Conservation (phyloP, 495 filamentous ascomycete species). For the Pseudoneurospora amorphoporcata region DNA sequence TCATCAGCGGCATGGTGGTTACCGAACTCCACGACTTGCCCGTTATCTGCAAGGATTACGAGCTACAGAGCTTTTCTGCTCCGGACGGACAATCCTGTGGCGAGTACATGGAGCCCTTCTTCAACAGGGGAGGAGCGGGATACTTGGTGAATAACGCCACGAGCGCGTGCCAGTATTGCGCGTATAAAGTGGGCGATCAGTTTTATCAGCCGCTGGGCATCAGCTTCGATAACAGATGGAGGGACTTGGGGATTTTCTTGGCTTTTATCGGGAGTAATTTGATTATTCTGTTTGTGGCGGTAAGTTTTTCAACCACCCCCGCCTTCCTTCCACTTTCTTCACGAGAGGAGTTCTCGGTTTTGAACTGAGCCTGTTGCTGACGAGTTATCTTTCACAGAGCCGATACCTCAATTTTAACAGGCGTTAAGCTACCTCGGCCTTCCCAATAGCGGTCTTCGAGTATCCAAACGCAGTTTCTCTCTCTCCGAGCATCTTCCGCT, state of each 20-base stretch:
- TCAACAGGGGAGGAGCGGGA: conserved; percentile 50
- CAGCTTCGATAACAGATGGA: conserved; percentile 57
- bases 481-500: too few species aligned
- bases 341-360: conserved; percentile 5
- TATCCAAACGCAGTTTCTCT: too few species aligned
- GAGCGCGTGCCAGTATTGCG: conserved; percentile 62
- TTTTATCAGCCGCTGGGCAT: conserved; percentile 60
- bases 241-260: conserved; percentile 67
- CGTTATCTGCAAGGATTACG: conserved; percentile 45
- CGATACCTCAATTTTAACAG: conserved; percentile 58
- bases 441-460: neutral
- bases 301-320: conserved; percentile 25
- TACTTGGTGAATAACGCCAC: conserved; percentile 59
- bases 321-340: neutral
- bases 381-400: conserved; percentile 28
- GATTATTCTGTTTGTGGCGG: conserved; percentile 61
- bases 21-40: conserved; percentile 59
- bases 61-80: conserved; percentile 53
- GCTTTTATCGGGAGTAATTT: conserved; percentile 68
- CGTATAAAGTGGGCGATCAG: conserved; percentile 65
- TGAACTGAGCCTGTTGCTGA: neutral
- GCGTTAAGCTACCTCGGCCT: conserved; percentile 24
- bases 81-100: conserved; percentile 54
- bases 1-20: conserved; percentile 69
- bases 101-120: conserved; percentile 63